Percentiles rank a stretch among this genome's conserved stretches.
Conservation (phyloP, 2,329 filamentous ascomycete species). For the Pseudogymnoascus verrucosus region DNA sequence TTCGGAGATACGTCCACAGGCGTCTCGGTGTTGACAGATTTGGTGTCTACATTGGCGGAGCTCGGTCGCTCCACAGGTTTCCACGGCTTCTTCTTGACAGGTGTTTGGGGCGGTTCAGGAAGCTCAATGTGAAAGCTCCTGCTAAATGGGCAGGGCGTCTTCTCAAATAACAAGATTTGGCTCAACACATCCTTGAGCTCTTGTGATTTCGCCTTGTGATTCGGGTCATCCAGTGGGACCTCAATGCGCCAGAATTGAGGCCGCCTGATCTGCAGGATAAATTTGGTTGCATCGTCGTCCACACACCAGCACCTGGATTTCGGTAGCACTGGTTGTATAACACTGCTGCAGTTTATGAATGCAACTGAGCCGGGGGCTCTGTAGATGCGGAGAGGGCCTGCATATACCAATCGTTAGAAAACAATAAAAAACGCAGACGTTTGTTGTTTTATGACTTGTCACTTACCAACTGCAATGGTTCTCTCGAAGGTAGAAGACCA, state of each 20-base stretch:
- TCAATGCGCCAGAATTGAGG: slow-evolving; percentile 90
- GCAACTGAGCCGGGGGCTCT: slow-evolving; percentile 78
- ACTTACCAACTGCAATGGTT: slow-evolving; percentile 68
- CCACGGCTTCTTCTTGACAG: slow-evolving; percentile 61
- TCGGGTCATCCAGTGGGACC: slow-evolving; percentile 56
- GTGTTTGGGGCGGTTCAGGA: slow-evolving; percentile 58
- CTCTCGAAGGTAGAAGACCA: slow-evolving; percentile 72
- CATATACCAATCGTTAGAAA: background rate
- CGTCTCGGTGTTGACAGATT: background rate
- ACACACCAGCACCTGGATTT: slow-evolving; percentile 94
- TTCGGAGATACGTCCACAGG: background rate
- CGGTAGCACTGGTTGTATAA: slow-evolving; percentile 76
- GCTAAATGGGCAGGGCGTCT: slow-evolving; percentile 78
- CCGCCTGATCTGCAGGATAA: slow-evolving; percentile 76
- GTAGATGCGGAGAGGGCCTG: slow-evolving; percentile 74
- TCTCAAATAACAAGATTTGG: slow-evolving; percentile 75
- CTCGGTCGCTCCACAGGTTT: slow-evolving; percentile 50
- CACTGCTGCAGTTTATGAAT: slow-evolving; percentile 77
- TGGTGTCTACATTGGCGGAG: background rate
- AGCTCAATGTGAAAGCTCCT: slow-evolving; percentile 67
- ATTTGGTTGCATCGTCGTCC: slow-evolving; percentile 69
- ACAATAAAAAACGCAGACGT: background rate
- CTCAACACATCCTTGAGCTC: slow-evolving; percentile 62
- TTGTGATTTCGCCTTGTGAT: slow-evolving; percentile 56
- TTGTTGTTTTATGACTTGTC: background rate